A percentile compares a stretch with the other conserved stretches of the same genome.
Evolutionary conservation across 495 filamentous ascomycete species (phyloP).

Genomic region (Xylaria castorea): DNA sequence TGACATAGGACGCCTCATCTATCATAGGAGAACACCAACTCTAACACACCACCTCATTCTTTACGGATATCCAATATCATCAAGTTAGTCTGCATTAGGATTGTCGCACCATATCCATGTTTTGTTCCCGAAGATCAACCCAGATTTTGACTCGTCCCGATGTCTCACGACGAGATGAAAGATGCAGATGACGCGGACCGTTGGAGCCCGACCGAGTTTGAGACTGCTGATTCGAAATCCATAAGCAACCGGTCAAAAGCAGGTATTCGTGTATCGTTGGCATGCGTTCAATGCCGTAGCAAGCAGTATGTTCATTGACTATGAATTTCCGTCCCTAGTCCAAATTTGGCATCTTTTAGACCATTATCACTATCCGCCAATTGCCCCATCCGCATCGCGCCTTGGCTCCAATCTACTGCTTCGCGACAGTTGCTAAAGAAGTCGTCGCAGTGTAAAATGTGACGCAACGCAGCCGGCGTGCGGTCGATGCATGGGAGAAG

Average conservation of each 20-base stretch:
- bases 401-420: neutral
- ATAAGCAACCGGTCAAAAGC: conserved; percentile 38
- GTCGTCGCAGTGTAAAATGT: conserved; percentile 55
- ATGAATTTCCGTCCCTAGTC: neutral
- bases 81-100: neutral
- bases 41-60: neutral
- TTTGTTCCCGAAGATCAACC: neutral
- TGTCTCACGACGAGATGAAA: conserved; percentile 25
- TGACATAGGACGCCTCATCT: conserved; percentile 12
- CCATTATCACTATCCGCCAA: neutral
- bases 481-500: conserved; percentile 52
- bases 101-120: conserved; percentile 10
- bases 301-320: conserved; percentile 46
- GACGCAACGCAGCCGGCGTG: conserved; percentile 58
- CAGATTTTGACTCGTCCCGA: neutral
- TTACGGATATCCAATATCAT: neutral
- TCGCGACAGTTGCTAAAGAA: conserved; percentile 7
- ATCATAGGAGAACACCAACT: neutral
- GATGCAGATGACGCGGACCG: conserved; percentile 32
- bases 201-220: conserved; percentile 34
- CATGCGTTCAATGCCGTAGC: conserved; percentile 64
- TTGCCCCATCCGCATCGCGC: neutral
- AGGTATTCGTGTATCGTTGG: conserved; percentile 52
- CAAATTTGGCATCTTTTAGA: neutral
- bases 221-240: conserved; percentile 33